Conservation (phyloP, 176 grass and related monocot genomes). For the Ensete glaucum region DNA sequence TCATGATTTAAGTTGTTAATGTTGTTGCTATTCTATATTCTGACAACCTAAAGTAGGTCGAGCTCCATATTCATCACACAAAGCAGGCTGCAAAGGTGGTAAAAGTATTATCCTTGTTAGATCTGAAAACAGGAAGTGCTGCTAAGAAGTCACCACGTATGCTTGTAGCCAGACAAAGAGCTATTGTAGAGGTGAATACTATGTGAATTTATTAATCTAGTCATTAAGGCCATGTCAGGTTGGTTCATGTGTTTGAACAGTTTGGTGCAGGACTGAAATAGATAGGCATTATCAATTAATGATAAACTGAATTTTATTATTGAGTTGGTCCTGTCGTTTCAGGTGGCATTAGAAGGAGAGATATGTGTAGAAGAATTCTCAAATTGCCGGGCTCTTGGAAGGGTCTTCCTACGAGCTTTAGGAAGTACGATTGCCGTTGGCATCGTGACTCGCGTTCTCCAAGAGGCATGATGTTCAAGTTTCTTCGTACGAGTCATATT, state of each 20-base stretch:
- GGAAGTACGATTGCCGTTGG: constrained; percentile 70
- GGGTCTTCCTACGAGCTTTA: constrained; percentile 47
- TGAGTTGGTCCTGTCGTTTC: neutral
- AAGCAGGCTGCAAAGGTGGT: constrained; percentile 50
- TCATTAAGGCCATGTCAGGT: neutral
- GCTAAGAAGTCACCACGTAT: constrained; percentile 43
- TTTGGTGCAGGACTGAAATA: neutral
- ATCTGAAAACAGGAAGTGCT: constrained; percentile 65
- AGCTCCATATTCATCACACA: constrained; percentile 63
- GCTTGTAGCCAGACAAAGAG: constrained; percentile 51
- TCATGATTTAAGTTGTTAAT: neutral
- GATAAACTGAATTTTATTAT: too few relatives aligned
- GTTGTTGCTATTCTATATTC: neutral
- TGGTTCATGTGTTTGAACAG: neutral
- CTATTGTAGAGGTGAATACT: constrained; percentile 38
- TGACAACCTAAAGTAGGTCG: constrained; percentile 43
- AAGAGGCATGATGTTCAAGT: neutral
- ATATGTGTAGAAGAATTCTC: constrained; percentile 66
- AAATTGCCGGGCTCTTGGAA: constrained; percentile 45
- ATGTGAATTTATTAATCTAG: constrained; percentile 1
- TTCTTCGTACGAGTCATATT: neutral
- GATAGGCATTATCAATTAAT: too few relatives aligned
- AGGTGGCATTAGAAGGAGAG: constrained; percentile 61
- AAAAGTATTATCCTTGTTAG: constrained; percentile 47
- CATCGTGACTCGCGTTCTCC: constrained; percentile 34